Base-by-base conservation (phyloP, 331 rosid species). In the Ulmus americana region DNA sequence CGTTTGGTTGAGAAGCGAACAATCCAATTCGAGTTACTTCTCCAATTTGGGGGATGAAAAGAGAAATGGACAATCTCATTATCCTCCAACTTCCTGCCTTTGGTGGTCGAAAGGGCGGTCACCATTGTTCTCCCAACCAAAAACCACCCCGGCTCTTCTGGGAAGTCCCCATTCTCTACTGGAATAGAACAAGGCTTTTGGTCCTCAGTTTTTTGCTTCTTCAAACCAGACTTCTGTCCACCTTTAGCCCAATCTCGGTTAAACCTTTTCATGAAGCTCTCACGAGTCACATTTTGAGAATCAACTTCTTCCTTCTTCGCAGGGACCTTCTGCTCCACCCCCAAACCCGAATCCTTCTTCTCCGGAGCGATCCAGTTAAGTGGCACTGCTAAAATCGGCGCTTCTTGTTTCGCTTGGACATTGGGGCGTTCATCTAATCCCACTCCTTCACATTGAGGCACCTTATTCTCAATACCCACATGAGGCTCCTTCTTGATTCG, bases 1-100 rank as follows among this genome's bases (percentile, higher is more conserved):
- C 95, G 95, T 35, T 83, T 84, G 38, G 97, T 90, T 14, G 89
- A 84, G 59, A 84, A 72, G 9, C 97, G 95, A 81, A 86, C 90
- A 52, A 91, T 88, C 84, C 82, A 83, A 38, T 50, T 77, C 1
- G 75, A 43, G 65, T 84, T 77, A n/a, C 6, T 55, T 40, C 64
- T 77, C 20, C 70, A 63, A 67, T 39, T 47, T 2, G 70, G 20
- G 1, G 41, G 8, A 49, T 86, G 79, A 58, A 81, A 85, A 56
- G 70, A 55, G 45, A 91, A 88, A 63, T 80, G 46, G 38, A 91
- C 84, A 59, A 91, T 83, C 76, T 91, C 97, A 59, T 91, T 91
- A 68, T 91, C 96, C 28, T 71, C 82, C 73, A 91, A 64, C 42
- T 75, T 84, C 49, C 77, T 76, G 52, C 96, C 97, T 67, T 65